These are phyloP conservation scores for Aleurites moluccanus DNA, from an alignment of 441 rosid genomes.

Conservation along the genomic window DNA sequence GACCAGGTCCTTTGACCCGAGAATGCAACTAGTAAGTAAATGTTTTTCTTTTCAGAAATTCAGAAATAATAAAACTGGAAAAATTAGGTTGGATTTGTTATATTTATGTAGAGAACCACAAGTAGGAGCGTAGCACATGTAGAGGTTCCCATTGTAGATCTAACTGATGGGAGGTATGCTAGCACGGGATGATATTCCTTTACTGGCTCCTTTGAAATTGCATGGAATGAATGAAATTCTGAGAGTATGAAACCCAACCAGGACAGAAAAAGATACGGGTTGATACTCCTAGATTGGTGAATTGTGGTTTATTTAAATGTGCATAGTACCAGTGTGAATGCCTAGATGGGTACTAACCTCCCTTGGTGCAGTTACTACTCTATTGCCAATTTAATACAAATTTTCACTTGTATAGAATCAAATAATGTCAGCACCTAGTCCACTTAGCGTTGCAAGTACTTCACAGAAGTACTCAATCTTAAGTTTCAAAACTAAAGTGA, in stretches of 20 bases:
- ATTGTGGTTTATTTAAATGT: not conserved
- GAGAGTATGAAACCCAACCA: not conserved
- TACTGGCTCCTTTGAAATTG: not conserved
- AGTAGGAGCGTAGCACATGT: not conserved
- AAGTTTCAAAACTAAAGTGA: no score
- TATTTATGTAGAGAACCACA: not conserved
- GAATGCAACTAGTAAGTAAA: not conserved
- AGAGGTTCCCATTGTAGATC: not conserved
- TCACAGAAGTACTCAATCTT: no score
- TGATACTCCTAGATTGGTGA: not conserved
- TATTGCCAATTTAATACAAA: no score
- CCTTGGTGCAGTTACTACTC: no score
- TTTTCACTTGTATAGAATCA: no score
- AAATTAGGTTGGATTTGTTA: no score
- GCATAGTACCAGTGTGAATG: not conserved
- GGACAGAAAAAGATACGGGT: not conserved
- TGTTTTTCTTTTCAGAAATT: not conserved
- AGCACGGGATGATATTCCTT: not conserved
- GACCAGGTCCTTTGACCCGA: not conserved
- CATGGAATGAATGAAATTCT: not conserved
- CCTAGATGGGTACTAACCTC: not conserved
- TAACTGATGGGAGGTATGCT: not conserved
- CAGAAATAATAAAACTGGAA: no score
- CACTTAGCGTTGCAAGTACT: no score
- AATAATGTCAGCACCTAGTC: no score